phyloP scores from a whole-genome alignment of 768 basidiomycete species.

The Cystobasidium onofrii region DNA sequence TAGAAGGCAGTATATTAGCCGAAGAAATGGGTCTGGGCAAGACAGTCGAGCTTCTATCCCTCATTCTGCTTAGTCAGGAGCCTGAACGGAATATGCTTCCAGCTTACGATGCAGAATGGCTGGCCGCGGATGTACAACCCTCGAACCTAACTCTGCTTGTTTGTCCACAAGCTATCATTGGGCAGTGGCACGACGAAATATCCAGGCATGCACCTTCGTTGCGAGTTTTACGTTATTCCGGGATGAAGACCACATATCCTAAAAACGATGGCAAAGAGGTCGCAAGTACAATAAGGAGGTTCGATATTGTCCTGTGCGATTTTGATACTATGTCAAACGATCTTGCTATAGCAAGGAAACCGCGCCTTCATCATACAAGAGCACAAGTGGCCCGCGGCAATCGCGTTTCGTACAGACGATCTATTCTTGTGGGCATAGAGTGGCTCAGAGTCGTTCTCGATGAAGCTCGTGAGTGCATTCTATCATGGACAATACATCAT shows the following conservation, averaged over 20 bases:
- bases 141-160: slow-evolving; percentile 47
- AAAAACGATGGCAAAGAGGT: neutral
- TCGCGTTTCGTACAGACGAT: neutral
- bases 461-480: slow-evolving; percentile 47
- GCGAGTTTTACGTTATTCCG: slow-evolving; percentile 46
- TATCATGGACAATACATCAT: neutral
- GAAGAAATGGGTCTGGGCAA: slow-evolving; percentile 51
- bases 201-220: slow-evolving; percentile 45
- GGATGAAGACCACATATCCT: slow-evolving; percentile 26
- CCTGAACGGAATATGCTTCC: slow-evolving; percentile 30
- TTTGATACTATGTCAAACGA: slow-evolving; percentile 40
- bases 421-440: slow-evolving; percentile 39
- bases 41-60: slow-evolving; percentile 47
- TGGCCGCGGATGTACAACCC: slow-evolving; percentile 37
- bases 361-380: slow-evolving; percentile 29
- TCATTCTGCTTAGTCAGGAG: slow-evolving; percentile 42
- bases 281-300: slow-evolving; percentile 10
- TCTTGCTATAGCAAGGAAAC: slow-evolving; percentile 37
- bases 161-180: slow-evolving; percentile 46
- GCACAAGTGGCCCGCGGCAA: neutral
- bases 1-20: slow-evolving; percentile 45
- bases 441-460: slow-evolving; percentile 46
- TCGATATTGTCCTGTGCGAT: slow-evolving; percentile 40
- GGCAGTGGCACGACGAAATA: slow-evolving; percentile 48
- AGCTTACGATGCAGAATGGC: slow-evolving; percentile 25